Evolutionary conservation across 306 rosid species (phyloP).

Genomic region (Medicago lupulina): DNA sequence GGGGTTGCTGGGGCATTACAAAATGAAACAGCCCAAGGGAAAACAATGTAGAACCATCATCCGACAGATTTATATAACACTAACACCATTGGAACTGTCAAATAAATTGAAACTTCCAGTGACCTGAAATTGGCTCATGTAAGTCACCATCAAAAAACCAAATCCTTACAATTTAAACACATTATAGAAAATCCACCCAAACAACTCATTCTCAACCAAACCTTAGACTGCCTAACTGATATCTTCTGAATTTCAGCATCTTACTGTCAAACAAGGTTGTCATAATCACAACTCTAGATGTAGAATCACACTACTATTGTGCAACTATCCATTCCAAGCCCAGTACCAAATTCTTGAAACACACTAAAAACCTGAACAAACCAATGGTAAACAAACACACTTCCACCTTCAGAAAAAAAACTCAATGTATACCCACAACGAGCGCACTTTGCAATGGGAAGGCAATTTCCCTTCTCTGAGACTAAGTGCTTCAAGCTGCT

Average conservation of each 20-base stretch:
- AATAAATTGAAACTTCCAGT: not conserved
- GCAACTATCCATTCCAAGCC: constrained; percentile 6
- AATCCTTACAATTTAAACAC: constrained; percentile 3
- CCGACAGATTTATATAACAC: not conserved
- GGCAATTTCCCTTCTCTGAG: not conserved
- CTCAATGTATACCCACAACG: not conserved
- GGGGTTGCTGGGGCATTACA: not conserved
- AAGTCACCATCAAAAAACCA: constrained; percentile 19
- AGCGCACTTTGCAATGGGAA: not conserved
- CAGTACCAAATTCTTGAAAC: not conserved
- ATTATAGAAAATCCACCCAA: not conserved
- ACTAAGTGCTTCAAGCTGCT: not conserved
- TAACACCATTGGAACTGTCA: not conserved
- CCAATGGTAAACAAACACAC: not conserved
- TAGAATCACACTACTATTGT: not conserved
- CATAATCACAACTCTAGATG: not conserved
- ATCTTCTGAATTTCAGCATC: constrained; percentile 11
- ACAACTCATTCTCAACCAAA: constrained; percentile 32
- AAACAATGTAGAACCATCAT: constrained; percentile 17
- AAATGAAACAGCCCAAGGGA: not conserved
- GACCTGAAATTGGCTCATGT: not conserved
- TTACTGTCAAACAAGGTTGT: not conserved
- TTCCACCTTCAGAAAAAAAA: not conserved
- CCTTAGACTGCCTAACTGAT: not conserved
- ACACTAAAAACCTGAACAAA: not conserved